phyloP scores from a whole-genome alignment of 1,139 yeast genomes.

The Debaryomyces udenii region DNA sequence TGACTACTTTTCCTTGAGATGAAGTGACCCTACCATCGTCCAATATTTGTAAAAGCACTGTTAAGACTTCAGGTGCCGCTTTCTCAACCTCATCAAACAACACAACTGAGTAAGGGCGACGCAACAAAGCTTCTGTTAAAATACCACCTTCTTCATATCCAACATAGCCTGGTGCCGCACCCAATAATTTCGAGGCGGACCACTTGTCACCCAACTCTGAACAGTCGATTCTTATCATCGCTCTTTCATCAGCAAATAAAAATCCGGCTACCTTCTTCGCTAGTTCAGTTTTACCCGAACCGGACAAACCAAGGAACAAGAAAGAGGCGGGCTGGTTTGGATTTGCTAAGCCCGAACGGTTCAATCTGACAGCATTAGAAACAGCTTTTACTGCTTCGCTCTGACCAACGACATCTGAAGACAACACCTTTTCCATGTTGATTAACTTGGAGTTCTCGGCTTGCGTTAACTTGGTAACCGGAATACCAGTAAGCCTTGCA shows the following conservation, averaged over 20 bases:
- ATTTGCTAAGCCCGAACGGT: slow-evolving; percentile 94
- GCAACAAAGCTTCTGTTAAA: slow-evolving; percentile 84
- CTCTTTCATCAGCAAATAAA: slow-evolving; percentile 91
- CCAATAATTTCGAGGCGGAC: slow-evolving; percentile 90
- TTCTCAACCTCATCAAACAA: slow-evolving; percentile 96
- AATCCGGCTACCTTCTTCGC: slow-evolving; percentile 97
- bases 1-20: slow-evolving; percentile 89
- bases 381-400: slow-evolving; percentile 95
- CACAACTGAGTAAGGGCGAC: slow-evolving; percentile 93
- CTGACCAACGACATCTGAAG: slow-evolving; percentile 91
- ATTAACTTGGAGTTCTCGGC: slow-evolving; percentile 93
- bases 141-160: slow-evolving; percentile 99
- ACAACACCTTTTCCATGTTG: slow-evolving; percentile 87
- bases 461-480: slow-evolving; percentile 94
- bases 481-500: slow-evolving; percentile 95
- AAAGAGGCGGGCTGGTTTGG: slow-evolving; percentile 97
- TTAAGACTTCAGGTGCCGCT: slow-evolving; percentile 98
- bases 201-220: slow-evolving; percentile 95
- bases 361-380: slow-evolving; percentile 88
- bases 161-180: slow-evolving; percentile 98
- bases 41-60: slow-evolving; percentile 83
- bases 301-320: slow-evolving; percentile 91
- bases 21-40: slow-evolving; percentile 97
- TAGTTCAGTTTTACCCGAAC: slow-evolving; percentile 97
- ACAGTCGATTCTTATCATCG: slow-evolving; percentile 97